Evolutionary conservation across 2,329 filamentous ascomycete genomes (phyloP), one percentile per base, ranked within the genome.

Genomic region (Mollisiaceae sp.): DNA sequence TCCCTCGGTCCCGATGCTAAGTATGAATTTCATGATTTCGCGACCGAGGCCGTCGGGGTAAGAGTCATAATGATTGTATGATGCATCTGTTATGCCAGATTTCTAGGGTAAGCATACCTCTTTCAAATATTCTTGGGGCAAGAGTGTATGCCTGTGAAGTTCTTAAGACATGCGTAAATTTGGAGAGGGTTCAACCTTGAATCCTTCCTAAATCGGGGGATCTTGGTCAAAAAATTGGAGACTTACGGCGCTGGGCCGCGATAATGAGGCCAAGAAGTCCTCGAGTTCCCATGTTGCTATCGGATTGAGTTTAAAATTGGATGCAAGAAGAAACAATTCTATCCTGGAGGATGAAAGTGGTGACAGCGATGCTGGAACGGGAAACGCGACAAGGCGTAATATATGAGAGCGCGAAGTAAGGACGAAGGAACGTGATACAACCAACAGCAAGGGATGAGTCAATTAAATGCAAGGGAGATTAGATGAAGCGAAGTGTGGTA

Each of bases 11-110:
- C 22, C 52, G 8, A 66, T 39, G 18, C 12, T 15, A 4, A 62
- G 45, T 4, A 68, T 56, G 57, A 66, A 68, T 1, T 64, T 50
- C 15, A 66, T 62, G 36, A 68, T 68, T 1, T 63, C 20, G 20
- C 58, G 43, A 2, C 62, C 66, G 11, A 64, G 59, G 36, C 43
- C 45, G 4, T 9, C 24, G 18, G 66, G 66, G 35, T 60, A 66
- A 15, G 61, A 68, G 35, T 68, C 61, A 9, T 3, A 59, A 24
- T 62, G 61, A 22, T 66, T 64, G 55, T 62, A 65, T 4, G 41
- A 36, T 12, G 14, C 64, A 22, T 65, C 62, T 39, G 27, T 3
- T 32, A 6, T 6, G 27, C 27, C 27, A 32, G 27, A 32, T 32
- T 6, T 6, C 27, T 32, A 6, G 27, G 3, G 27, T 32, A 32